These are phyloP conservation scores for Puccinia sorghi DNA, from an alignment of 1,284 basidiomycete species.

Conservation along the genomic window DNA sequence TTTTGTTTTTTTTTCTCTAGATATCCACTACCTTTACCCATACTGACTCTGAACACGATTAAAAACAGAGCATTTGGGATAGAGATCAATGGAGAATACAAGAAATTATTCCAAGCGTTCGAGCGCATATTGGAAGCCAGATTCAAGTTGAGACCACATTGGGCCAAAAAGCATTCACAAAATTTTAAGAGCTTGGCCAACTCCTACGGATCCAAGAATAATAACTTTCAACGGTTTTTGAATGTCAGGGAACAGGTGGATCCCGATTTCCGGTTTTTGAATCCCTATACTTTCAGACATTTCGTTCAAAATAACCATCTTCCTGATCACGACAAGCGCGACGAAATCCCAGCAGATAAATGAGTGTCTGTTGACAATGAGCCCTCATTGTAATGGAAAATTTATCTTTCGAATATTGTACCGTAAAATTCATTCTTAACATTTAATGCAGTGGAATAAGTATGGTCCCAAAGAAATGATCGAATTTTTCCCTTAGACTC, in stretches of 20 bases:
- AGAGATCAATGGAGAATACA: slow-evolving; percentile 72
- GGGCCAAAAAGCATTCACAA: slow-evolving; percentile 89
- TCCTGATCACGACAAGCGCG: too few species aligned
- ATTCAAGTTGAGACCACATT: slow-evolving; percentile 85
- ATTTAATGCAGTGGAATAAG: too few species aligned
- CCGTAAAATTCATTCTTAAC: too few species aligned
- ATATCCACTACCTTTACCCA: neutral
- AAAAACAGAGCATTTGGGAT: slow-evolving; percentile 77
- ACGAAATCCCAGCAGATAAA: too few species aligned
- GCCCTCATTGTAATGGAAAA: too few species aligned
- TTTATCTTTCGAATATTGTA: too few species aligned
- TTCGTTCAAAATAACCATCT: slow-evolving; percentile 53
- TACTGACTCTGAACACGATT: neutral
- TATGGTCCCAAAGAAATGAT: too few species aligned
- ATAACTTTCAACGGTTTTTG: slow-evolving; percentile 78
- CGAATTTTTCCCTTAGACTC: too few species aligned
- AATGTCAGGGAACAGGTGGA: slow-evolving; percentile 72
- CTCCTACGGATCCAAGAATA: slow-evolving; percentile 65
- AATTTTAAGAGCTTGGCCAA: slow-evolving; percentile 68
- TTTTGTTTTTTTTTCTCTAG: neutral
- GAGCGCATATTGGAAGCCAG: slow-evolving; percentile 69
- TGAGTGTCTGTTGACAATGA: too few species aligned
- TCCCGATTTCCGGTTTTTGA: slow-evolving; percentile 72
- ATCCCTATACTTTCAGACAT: slow-evolving; percentile 63
- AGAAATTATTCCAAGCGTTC: slow-evolving; percentile 75